phyloP scores from a whole-genome alignment of 495 filamentous ascomycete genomes.

The Geoglossum glabrum region DNA sequence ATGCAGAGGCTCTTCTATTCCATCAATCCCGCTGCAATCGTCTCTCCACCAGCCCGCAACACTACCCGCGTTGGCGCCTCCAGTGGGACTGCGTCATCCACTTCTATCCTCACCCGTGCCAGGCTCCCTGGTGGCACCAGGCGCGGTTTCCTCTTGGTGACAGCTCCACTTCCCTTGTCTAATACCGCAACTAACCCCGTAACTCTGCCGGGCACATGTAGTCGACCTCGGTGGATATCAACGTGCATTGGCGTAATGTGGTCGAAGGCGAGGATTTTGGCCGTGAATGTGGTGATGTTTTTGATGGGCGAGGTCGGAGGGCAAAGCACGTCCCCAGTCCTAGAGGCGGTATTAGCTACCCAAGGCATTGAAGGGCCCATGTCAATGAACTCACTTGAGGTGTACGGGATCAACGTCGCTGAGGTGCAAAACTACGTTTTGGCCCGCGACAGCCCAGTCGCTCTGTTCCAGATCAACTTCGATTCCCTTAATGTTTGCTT shows the following conservation, averaged over 20 bases:
- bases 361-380: not conserved
- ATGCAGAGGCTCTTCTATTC: constrained; percentile 26
- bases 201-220: constrained; percentile 62
- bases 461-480: constrained; percentile 47
- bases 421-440: constrained; percentile 68
- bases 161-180: constrained; percentile 50
- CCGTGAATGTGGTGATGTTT: constrained; percentile 46
- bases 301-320: constrained; percentile 42
- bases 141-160: constrained; percentile 66
- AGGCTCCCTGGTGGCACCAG: constrained; percentile 53
- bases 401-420: constrained; percentile 70
- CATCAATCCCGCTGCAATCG: constrained; percentile 69
- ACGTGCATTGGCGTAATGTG: constrained; percentile 71
- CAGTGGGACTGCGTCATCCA: constrained; percentile 57
- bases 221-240: constrained; percentile 67
- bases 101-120: constrained; percentile 46
- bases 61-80: constrained; percentile 63
- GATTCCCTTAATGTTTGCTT: constrained; percentile 54
- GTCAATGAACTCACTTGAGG: constrained; percentile 27
- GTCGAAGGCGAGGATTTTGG: constrained; percentile 78
- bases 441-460: constrained; percentile 93
- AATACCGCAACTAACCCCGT: constrained; percentile 45
- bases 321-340: constrained; percentile 71
- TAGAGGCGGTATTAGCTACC: not conserved
- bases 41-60: constrained; percentile 58